Evolutionary conservation across 225 moss, liverwort and hornwort species (phyloP).

Genomic region (Polytrichum commune): DNA sequence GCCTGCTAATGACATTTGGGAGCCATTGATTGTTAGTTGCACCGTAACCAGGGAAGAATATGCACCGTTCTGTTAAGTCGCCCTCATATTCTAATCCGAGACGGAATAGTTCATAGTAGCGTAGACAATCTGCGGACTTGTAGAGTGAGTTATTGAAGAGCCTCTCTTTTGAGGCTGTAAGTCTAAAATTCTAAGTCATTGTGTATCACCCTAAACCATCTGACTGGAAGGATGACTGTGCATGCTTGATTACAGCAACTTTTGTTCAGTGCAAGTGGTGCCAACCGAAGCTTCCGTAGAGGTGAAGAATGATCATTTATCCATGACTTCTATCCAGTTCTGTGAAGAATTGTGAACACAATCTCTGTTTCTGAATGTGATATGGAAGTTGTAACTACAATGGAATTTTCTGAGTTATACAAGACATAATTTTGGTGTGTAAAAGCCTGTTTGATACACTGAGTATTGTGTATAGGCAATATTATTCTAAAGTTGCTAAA

Average conservation of each 20-base stretch:
- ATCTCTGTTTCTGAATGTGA: conserved; percentile 1
- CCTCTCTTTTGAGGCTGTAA: no score
- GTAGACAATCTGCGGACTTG: no score
- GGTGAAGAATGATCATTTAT: conserved; percentile 15
- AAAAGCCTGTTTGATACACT: no score
- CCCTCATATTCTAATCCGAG: background rate
- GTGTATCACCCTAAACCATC: background rate
- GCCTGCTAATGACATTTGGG: no score
- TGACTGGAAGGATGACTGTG: conserved; percentile 2
- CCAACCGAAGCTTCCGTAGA: conserved; percentile 27
- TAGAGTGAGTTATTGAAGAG: no score
- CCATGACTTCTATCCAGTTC: background rate
- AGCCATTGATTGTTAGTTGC: no score
- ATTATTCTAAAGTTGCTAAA: no score
- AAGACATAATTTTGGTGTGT: no score
- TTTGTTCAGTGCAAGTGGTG: conserved; percentile 34
- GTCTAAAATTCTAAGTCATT: background rate
- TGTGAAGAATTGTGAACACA: background rate
- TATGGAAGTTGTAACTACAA: background rate
- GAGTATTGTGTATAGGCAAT: no score
- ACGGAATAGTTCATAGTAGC: background rate
- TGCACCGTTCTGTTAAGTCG: background rate
- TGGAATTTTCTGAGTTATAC: background rate
- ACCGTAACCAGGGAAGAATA: background rate
- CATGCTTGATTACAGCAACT: conserved; percentile 18